Evolutionary conservation across 179 eudicot genomes (phyloP).

Genomic region (Spinacia oleracea): DNA sequence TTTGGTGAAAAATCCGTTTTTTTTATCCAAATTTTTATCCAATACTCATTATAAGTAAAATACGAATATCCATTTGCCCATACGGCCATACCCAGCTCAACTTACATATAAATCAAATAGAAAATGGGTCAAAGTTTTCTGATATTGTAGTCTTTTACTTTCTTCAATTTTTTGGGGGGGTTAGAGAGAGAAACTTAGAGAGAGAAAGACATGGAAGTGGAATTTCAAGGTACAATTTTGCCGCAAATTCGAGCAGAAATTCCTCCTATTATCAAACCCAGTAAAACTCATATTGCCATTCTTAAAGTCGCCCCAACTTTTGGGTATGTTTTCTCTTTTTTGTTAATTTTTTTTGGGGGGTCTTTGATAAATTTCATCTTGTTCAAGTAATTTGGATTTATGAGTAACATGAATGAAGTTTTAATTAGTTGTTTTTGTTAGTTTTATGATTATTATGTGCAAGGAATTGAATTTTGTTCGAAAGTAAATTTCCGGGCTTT

Average conservation of each 20-base stretch:
- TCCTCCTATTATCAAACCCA: conserved; percentile 18
- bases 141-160: neutral
- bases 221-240: conserved; percentile 24
- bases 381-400: neutral
- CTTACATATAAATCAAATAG: no score
- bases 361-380: neutral
- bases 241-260: conserved; percentile 28
- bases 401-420: neutral
- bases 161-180: neutral
- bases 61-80: no score
- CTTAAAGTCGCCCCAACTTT: conserved; percentile 29
- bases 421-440: neutral
- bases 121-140: neutral
- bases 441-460: no score
- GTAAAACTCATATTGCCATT: conserved; percentile 9
- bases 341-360: neutral
- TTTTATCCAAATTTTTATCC: no score
- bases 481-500: neutral
- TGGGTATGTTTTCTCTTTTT: conserved; percentile 21
- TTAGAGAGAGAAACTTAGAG: neutral
- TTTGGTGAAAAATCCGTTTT: no score
- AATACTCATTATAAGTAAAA: no score
- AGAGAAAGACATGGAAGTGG: conserved; percentile 22
- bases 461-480: neutral
- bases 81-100: neutral